A percentile compares a stretch with the other conserved stretches of the same genome.
phyloP scores from a whole-genome alignment of 208 protist genomes.

The Borovskyia barvae region DNA sequence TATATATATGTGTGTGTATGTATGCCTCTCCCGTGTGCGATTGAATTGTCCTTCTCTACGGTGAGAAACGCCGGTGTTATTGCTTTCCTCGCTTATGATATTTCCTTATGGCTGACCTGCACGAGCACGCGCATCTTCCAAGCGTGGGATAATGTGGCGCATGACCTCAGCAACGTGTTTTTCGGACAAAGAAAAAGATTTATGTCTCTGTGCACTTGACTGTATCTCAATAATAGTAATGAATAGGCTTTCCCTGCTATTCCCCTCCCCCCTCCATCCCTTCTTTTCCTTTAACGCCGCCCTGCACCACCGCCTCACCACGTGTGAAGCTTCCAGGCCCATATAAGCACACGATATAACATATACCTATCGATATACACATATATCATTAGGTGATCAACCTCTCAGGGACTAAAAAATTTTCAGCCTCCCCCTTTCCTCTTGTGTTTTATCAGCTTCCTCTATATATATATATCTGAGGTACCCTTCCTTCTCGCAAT shows the following conservation, averaged over 20 bases:
- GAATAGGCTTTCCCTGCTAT: background rate
- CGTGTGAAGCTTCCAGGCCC: too few species aligned
- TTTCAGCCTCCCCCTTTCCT: background rate
- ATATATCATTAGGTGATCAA: background rate
- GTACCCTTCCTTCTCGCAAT: constrained; percentile 14
- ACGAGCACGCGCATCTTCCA: too few species aligned
- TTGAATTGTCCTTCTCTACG: too few species aligned
- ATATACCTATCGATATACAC: constrained; percentile 1
- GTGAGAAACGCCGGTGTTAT: background rate
- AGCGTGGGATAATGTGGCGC: too few species aligned
- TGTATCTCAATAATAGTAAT: background rate
- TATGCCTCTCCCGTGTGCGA: too few species aligned
- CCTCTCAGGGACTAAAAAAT: too few species aligned
- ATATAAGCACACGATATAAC: constrained; percentile 5
- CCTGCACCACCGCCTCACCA: too few species aligned
- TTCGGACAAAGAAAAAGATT: background rate
- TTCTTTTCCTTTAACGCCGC: too few species aligned
- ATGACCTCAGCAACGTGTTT: background rate
- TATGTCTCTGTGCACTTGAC: background rate
- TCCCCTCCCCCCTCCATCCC: too few species aligned
- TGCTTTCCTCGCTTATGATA: background rate
- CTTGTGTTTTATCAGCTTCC: too few species aligned
- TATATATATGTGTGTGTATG: too few species aligned
- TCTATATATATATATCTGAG: background rate
- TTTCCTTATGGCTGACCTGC: too few species aligned